Evolutionary conservation across 257 asterid genomes (phyloP).

Genomic region (Parsonsia alboflavescens): DNA sequence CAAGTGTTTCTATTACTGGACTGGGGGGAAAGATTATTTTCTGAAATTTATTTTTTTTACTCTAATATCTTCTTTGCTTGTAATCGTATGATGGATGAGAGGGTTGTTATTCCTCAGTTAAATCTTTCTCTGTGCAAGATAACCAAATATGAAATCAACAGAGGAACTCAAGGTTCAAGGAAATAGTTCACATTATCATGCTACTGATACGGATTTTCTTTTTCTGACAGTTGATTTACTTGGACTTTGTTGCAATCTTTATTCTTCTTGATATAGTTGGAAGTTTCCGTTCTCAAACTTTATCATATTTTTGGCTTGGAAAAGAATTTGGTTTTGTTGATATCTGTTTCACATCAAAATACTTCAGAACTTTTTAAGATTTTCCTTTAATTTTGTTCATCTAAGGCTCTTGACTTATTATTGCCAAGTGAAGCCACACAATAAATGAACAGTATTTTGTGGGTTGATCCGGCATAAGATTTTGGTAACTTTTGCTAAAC

Average conservation of each 20-base stretch:
- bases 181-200: background rate
- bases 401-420: background rate
- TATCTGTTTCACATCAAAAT: background rate
- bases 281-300: background rate
- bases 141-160: background rate
- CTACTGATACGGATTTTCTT: background rate
- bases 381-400: background rate
- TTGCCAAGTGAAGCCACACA: background rate
- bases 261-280: background rate
- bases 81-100: background rate
- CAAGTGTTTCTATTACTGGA: no score
- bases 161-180: background rate
- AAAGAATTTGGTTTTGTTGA: background rate
- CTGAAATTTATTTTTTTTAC: background rate
- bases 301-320: background rate
- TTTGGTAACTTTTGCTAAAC: background rate
- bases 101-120: background rate
- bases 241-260: background rate
- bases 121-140: background rate
- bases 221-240: background rate
- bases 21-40: background rate
- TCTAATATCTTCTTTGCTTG: background rate
- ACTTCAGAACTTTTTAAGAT: background rate
- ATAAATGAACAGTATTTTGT: background rate
- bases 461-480: background rate